Evolutionary conservation across 2,329 filamentous ascomycete species (phyloP), one percentile per base, ranked within the genome.

Genomic region (Davidsoniella australis): DNA sequence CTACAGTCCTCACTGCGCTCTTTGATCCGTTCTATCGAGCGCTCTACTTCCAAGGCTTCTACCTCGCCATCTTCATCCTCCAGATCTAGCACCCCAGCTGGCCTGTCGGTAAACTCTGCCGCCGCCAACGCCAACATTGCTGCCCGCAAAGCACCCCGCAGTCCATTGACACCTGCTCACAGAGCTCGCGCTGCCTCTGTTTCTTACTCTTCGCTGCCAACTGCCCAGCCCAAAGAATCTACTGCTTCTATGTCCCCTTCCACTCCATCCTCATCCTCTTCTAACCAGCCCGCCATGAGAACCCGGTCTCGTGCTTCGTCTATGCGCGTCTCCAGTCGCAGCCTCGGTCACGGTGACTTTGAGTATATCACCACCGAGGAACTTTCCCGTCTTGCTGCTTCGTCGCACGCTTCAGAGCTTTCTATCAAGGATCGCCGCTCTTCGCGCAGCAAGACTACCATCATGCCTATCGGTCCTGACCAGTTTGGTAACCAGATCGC

Each of bases 401-500:
- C 40, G 43, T 17, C 44, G 14, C 29, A 33, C 41, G 18, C 23
- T n/a, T 44, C 38, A 12, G 36, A 20, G 20, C 26, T 24, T 12
- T 41, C 38, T 18, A 17, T 33, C 39, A 39, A 42, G 23, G 46
- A 48, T 26, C 33, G 37, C 24, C 53, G 50, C n/a, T 45, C 43
- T 17, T 45, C 49, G 10, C 47, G 43, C n/a, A 38, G 46, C 12
- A 45, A 42, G 24, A n/a, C 48, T 2, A 26, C 47, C 4, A 14
- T 49, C 2, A 58, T 62, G 37, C 65, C 64, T 2, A 62, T 79
- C 2, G 73, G 68, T 0, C 76, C 77, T 0, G 77, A 80, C 55
- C 66, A 69, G 18, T 66, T 70, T 29, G 77, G 77, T 1, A 66
- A 68, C 4, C 67, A 72, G 10, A 80, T 81, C 2, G 69, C 69